Conservation (phyloP, 768 basidiomycete species). For the Xerocomellus dryophilus region DNA sequence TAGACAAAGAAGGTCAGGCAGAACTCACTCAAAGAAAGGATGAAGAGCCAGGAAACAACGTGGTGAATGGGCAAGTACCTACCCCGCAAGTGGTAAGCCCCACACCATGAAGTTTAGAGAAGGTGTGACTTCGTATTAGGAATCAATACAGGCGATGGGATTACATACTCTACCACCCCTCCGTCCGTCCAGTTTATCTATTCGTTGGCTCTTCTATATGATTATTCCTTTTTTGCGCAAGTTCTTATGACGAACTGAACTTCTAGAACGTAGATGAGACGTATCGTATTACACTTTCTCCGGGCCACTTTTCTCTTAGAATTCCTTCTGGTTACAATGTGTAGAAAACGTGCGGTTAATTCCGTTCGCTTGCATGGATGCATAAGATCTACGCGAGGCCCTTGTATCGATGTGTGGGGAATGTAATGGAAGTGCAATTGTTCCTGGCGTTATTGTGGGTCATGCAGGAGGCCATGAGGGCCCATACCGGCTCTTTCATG, state of each 20-base stretch:
- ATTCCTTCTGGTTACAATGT: slow-evolving; percentile 10
- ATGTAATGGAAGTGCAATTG: slow-evolving; percentile 18
- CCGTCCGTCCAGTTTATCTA: slow-evolving; percentile 26
- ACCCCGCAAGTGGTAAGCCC: slow-evolving; percentile 36
- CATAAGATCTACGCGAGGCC: slow-evolving; percentile 5
- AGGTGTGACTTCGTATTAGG: slow-evolving; percentile 33
- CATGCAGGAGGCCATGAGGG: background rate
- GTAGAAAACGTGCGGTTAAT: slow-evolving; percentile 15
- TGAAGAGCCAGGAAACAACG: slow-evolving; percentile 37
- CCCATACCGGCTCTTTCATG: background rate
- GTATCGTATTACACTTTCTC: slow-evolving; percentile 10
- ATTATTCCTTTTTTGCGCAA: slow-evolving; percentile 38
- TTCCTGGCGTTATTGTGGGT: slow-evolving; percentile 6
- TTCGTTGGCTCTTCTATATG: slow-evolving; percentile 38
- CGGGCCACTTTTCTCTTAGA: slow-evolving; percentile 13
- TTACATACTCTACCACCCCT: slow-evolving; percentile 21
- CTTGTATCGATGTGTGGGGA: slow-evolving; percentile 14
- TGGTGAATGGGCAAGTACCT: slow-evolving; percentile 39
- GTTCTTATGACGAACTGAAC: slow-evolving; percentile 14
- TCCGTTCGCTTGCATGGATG: slow-evolving; percentile 12
- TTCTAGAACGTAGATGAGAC: slow-evolving; percentile 28
- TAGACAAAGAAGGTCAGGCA: slow-evolving; percentile 34
- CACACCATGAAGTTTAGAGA: slow-evolving; percentile 28
- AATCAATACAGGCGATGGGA: slow-evolving; percentile 19
- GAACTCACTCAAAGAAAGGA: slow-evolving; percentile 35